Conservation (phyloP, 2,329 filamentous ascomycete species). For the Endoconidiophora polonica region DNA sequence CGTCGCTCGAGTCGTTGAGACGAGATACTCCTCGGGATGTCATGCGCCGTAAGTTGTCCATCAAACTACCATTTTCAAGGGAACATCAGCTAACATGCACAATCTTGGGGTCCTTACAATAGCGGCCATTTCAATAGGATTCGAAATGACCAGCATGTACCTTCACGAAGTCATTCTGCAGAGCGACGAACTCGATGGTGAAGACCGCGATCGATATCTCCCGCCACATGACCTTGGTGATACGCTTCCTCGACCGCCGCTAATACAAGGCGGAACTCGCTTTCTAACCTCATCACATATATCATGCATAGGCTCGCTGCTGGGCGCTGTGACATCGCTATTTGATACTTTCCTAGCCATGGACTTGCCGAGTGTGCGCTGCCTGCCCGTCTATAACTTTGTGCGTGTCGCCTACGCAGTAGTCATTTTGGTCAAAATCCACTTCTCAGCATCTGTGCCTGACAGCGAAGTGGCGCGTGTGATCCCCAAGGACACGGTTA, state of each 20-base stretch:
- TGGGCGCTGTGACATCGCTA: constrained; percentile 21
- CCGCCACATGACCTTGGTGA: constrained; percentile 21
- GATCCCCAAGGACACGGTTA: constrained; percentile 50
- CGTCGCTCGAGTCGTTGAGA: constrained; percentile 44
- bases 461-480: constrained; percentile 52
- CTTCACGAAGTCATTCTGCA: constrained; percentile 64
- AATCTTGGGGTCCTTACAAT: constrained; percentile 3
- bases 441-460: constrained; percentile 47
- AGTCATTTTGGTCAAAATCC: constrained; percentile 58
- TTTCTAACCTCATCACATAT: constrained; percentile 19
- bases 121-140: constrained; percentile 47
- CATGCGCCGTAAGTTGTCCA: constrained; percentile 35
- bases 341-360: constrained; percentile 49
- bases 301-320: constrained; percentile 30
- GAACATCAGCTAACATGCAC: neutral
- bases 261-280: constrained; percentile 19
- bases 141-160: constrained; percentile 51
- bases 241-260: neutral
- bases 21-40: constrained; percentile 34
- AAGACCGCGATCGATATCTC: constrained; percentile 24
- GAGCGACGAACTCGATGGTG: constrained; percentile 35
- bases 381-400: constrained; percentile 52
- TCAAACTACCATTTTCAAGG: neutral
- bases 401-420: constrained; percentile 56
- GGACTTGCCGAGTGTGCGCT: constrained; percentile 40